Conservation (phyloP, 2,329 filamentous ascomycete species). For the Catunica adiposa region DNA sequence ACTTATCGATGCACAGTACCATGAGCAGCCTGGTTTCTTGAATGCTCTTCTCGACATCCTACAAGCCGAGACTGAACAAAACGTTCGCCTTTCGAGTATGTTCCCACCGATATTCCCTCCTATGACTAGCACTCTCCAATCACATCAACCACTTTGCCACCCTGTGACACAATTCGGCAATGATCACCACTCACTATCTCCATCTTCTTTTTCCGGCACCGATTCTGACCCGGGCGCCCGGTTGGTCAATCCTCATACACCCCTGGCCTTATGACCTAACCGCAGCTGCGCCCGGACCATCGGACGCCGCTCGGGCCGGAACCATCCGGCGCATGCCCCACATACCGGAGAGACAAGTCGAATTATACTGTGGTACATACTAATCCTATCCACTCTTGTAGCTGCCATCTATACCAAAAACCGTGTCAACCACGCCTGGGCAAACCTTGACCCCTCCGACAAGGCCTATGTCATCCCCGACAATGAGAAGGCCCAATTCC, state of each 20-base stretch:
- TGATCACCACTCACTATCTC: neutral
- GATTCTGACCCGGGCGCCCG: neutral
- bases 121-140: neutral
- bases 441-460: slow-evolving; percentile 51
- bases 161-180: neutral
- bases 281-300: neutral
- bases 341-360: neutral
- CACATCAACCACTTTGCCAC: slow-evolving; percentile 11
- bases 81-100: slow-evolving; percentile 78
- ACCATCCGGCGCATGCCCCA: neutral
- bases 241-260: neutral
- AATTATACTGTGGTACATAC: neutral
- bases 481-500: slow-evolving; percentile 72
- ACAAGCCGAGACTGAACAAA: slow-evolving; percentile 70
- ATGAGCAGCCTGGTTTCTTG: slow-evolving; percentile 77
- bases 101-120: slow-evolving; percentile 17
- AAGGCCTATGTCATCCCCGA: slow-evolving; percentile 65
- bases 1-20: slow-evolving; percentile 43
- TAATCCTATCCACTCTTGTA: slow-evolving; percentile 25
- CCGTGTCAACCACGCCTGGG: slow-evolving; percentile 85
- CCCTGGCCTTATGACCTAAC: neutral
- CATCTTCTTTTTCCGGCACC: neutral
- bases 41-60: slow-evolving; percentile 83
- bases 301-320: neutral
- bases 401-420: slow-evolving; percentile 98